phyloP scores from a whole-genome alignment of 306 rosid genomes.

The Clitoria ternatea region DNA sequence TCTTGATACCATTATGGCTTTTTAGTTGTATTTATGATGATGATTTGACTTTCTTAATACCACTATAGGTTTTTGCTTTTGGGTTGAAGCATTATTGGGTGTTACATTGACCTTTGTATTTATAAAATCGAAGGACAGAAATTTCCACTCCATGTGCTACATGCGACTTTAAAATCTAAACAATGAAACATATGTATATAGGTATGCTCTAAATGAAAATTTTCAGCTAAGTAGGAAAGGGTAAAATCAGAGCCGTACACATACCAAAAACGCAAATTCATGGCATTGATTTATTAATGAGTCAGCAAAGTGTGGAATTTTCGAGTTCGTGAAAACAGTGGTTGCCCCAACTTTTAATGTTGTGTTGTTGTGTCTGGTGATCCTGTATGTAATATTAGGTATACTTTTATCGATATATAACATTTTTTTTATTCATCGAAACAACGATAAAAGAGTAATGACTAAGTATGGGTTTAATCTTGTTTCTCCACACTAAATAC shows the following conservation, averaged over 20 bases:
- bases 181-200: conserved; percentile 1
- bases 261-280: neutral
- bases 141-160: neutral
- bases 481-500: too few relatives aligned
- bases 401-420: too few relatives aligned
- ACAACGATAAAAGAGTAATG: too few relatives aligned
- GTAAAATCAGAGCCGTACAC: neutral
- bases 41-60: neutral
- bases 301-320: neutral
- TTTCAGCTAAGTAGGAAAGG: neutral
- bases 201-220: neutral
- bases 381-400: too few relatives aligned
- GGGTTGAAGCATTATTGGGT: neutral
- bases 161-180: neutral
- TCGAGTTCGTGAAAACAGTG: neutral
- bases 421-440: too few relatives aligned
- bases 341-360: neutral
- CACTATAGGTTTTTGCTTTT: neutral
- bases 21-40: conserved; percentile 7
- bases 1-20: neutral
- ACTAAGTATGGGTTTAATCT: too few relatives aligned
- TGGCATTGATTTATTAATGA: neutral
- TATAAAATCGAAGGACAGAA: neutral
- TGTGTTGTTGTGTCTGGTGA: too few relatives aligned
- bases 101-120: neutral